Percentiles rank a stretch among this genome's conserved stretches.
Evolutionary conservation across 1,139 yeast species (phyloP).

Genomic region (Debaryomycetaceae sp.): DNA sequence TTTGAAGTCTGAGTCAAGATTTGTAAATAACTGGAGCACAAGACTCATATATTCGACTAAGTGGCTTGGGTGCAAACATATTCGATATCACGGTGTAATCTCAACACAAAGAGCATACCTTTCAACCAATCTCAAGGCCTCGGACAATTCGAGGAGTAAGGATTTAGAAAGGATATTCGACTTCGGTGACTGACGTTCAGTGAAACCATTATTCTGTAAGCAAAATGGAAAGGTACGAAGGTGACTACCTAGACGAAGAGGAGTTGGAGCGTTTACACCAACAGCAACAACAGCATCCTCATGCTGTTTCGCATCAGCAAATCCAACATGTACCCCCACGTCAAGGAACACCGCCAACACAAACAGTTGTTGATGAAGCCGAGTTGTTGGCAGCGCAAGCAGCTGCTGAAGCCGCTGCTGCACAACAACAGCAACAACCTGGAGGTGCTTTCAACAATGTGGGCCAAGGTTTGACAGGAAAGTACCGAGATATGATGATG

Average conservation of each 20-base stretch:
- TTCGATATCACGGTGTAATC: neutral
- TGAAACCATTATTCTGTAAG: neutral
- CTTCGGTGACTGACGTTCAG: neutral
- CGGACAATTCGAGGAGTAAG: neutral
- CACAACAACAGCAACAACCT: constrained; percentile 43
- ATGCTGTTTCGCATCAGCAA: constrained; percentile 2
- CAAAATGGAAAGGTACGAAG: constrained; percentile 12
- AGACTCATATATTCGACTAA: neutral
- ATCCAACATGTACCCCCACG: constrained; percentile 1
- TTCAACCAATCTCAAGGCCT: too few species aligned
- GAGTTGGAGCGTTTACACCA: constrained; percentile 8
- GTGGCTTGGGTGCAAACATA: neutral
- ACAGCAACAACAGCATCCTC: constrained; percentile 1
- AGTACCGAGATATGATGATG: constrained; percentile 83
- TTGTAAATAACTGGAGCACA: neutral
- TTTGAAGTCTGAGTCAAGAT: neutral
- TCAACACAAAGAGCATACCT: too few species aligned
- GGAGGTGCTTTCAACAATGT: constrained; percentile 86
- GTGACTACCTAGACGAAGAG: constrained; percentile 9
- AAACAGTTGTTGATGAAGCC: constrained; percentile 31
- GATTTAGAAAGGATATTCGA: neutral
- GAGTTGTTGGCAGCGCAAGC: constrained; percentile 44
- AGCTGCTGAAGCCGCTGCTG: constrained; percentile 49
- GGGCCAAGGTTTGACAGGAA: constrained; percentile 86
- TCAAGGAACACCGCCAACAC: constrained; percentile 11